Base-by-base conservation (phyloP, 2,329 filamentous ascomycete genomes). In the Alternaria brassicicola region DNA sequence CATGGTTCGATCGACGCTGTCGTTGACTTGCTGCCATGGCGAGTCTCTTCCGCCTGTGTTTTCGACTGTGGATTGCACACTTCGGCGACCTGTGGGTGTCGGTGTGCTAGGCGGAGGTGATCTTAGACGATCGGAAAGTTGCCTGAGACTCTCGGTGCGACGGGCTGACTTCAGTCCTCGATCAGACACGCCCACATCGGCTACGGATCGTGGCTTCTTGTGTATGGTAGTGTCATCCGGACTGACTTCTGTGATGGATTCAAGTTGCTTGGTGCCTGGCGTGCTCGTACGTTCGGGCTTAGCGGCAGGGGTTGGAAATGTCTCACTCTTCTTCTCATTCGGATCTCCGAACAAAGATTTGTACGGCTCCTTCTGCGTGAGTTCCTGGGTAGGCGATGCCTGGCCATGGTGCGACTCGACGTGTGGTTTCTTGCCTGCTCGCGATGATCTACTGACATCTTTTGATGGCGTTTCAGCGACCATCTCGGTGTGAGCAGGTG, bases 191-290 rank as follows among this genome's bases (percentile, higher is more conserved):
- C 79, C 80, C 42, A 80, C 67, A 57, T 82, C 80, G 17, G 76
- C 74, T 19, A 76, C 63, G 6, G 76, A 71, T 13, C 79, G 80
- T 65, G 79, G 76, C 68, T 80, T 79, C 69, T 80, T 80, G 59
- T 71, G 69, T 30, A 78, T 64, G 8, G 72, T 67, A 41, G 75
- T 76, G 43, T 79, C 76, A 53, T 80, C 79, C 42, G 81, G 79
- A 50, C 74, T 77, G 55, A 78, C 79, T 69, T 87, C 85, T 30
- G 78, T 78, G 62, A 87, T 86, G 1, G 83, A 78, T 19, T 82
- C 79, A 8, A 87, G 81, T 23, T 74, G 72, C 26, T 61, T 57
- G 31, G 61, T 69, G 49, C 70, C 75, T 15, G 72, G 69, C 21
- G 74, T 72, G 53, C 36, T 39, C 12, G 36, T 39, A 15, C 66